A percentile compares a stretch with the other conserved stretches of the same genome.
phyloP scores from a whole-genome alignment of 2,329 filamentous ascomycete species.

The Penicillium brevicompactum region DNA sequence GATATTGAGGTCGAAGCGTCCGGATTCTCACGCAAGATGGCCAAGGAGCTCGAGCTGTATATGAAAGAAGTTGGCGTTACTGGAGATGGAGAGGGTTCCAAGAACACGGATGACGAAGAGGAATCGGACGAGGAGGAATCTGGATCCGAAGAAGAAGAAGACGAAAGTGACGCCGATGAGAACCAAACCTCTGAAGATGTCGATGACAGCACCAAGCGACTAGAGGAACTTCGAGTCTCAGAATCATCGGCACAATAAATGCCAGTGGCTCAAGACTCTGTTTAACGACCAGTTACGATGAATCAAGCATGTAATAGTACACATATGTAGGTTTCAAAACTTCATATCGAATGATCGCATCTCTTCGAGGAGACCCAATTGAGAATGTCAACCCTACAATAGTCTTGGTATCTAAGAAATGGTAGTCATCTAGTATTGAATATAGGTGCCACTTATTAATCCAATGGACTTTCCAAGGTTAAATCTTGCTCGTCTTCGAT shows the following conservation, averaged over 20 bases:
- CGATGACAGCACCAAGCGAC: slow-evolving; percentile 31
- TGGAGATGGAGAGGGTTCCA: slow-evolving; percentile 48
- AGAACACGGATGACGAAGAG: slow-evolving; percentile 33
- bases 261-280: slow-evolving; percentile 5
- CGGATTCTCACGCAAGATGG: slow-evolving; percentile 95
- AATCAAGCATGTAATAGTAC: slow-evolving; percentile 25
- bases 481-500: neutral
- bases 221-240: slow-evolving; percentile 38
- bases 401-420: neutral
- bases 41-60: slow-evolving; percentile 87
- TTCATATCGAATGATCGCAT: slow-evolving; percentile 1
- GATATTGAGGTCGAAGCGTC: slow-evolving; percentile 90
- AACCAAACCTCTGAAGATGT: slow-evolving; percentile 22
- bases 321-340: slow-evolving; percentile 9
- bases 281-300: slow-evolving; percentile 32
- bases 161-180: slow-evolving; percentile 38
- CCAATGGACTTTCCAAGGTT: neutral
- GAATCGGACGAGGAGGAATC: slow-evolving; percentile 39
- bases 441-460: neutral
- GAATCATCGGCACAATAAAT: slow-evolving; percentile 20
- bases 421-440: no score
- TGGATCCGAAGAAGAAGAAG: slow-evolving; percentile 40
- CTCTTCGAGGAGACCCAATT: neutral
- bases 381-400: neutral
- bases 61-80: slow-evolving; percentile 72